These are phyloP conservation scores for Crithidia sp. DNA, from an alignment of 208 protist genomes.

Conservation along the genomic window DNA sequence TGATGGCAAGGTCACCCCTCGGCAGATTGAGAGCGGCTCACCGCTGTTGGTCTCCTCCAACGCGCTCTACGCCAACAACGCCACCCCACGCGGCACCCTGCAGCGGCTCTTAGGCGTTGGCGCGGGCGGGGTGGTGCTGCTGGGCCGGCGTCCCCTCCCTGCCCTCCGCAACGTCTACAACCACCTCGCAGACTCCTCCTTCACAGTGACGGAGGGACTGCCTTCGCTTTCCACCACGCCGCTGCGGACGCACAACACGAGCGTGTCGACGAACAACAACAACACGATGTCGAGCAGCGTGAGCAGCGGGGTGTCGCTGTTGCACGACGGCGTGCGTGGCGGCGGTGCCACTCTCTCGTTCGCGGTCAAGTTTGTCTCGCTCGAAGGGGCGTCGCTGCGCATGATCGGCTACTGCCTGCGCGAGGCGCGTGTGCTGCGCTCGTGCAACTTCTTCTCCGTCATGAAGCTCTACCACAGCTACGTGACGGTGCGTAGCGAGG, in stretches of 20 bases:
- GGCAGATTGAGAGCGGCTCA: background rate
- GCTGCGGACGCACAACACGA: background rate
- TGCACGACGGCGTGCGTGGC: background rate
- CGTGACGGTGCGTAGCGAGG: conserved; percentile 40
- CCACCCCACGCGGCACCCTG: conserved; percentile 2
- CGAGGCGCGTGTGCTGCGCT: conserved; percentile 60
- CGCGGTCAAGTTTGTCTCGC: conserved; percentile 63
- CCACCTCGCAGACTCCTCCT: conserved; percentile 8
- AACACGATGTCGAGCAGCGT: conserved; percentile 7
- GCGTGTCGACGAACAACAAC: background rate
- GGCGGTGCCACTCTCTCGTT: conserved; percentile 23
- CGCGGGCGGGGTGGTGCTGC: conserved; percentile 42
- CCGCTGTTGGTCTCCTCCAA: background rate
- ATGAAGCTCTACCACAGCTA: conserved; percentile 72
- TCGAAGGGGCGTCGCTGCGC: conserved; percentile 56
- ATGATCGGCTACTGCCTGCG: conserved; percentile 56
- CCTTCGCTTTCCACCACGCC: conserved; percentile 6
- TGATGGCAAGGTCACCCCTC: background rate
- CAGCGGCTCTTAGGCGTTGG: conserved; percentile 52
- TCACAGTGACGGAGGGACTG: conserved; percentile 7
- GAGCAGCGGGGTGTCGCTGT: background rate
- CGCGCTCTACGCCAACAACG: background rate
- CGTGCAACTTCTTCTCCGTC: conserved; percentile 78
- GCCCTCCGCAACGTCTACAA: conserved; percentile 11
- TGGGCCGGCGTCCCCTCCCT: conserved; percentile 39